A percentile compares a stretch with the other conserved stretches of the same genome.
Evolutionary conservation across 441 rosid species (phyloP).

Genomic region (Pelargonium australe): DNA sequence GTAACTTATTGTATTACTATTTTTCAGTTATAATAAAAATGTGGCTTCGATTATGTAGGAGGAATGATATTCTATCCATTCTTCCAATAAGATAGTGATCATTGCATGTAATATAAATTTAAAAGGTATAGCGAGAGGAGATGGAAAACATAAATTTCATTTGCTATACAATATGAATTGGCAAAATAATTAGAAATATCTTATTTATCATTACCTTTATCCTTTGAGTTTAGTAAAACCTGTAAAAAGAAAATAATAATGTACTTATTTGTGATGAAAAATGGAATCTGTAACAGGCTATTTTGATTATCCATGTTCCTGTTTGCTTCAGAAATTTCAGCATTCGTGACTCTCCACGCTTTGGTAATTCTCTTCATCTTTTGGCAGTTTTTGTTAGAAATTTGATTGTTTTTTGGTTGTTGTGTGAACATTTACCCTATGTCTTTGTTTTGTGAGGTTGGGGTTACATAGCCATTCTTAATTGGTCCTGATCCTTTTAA

Average conservation of each 20-base stretch:
- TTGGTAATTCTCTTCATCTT: slow-evolving; percentile 53
- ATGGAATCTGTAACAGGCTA: slow-evolving; percentile 51
- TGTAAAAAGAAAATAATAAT: not conserved
- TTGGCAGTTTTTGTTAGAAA: not conserved
- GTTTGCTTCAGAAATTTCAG: slow-evolving; percentile 63
- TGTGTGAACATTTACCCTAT: slow-evolving; percentile 6
- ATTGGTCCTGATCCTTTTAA: slow-evolving; percentile 12
- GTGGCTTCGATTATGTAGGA: not conserved
- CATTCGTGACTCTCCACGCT: slow-evolving; percentile 46
- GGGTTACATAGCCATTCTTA: slow-evolving; percentile 3
- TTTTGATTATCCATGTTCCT: slow-evolving; percentile 80
- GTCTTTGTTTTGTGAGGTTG: slow-evolving; percentile 10
- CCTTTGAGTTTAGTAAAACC: not conserved
- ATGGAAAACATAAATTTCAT: no score
- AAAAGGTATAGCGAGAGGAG: no score
- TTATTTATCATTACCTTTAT: not conserved
- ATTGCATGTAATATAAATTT: not conserved
- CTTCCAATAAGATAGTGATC: not conserved
- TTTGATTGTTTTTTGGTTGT: not conserved
- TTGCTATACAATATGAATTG: no score
- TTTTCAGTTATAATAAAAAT: slow-evolving; percentile 11
- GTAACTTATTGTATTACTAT: slow-evolving; percentile 22
- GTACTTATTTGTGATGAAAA: slow-evolving; percentile 12
- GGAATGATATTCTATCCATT: not conserved
- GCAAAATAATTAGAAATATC: not conserved